Evolutionary conservation across 805 yeast genomes (phyloP).

Genomic region (Blastobotrys mokoenaii): DNA sequence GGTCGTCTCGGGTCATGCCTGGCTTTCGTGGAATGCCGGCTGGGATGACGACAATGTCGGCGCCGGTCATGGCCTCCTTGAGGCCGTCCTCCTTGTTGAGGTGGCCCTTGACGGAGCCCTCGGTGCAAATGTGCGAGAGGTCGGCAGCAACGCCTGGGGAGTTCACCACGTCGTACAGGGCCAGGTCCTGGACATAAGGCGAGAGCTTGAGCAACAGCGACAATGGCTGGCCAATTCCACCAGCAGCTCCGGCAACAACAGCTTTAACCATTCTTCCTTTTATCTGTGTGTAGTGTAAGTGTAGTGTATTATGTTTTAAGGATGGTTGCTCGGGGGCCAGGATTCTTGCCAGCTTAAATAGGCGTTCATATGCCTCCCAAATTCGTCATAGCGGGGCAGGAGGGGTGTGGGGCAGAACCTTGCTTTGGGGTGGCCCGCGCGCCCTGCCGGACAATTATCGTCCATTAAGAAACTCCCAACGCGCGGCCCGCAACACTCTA

Average conservation of each 20-base stretch:
- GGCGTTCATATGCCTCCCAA: too few relatives aligned
- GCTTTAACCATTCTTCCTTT: constrained; percentile 29
- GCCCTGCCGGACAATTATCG: too few relatives aligned
- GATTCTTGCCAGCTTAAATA: too few relatives aligned
- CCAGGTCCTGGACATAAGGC: constrained; percentile 52
- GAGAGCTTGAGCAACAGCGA: constrained; percentile 71
- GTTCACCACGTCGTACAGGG: constrained; percentile 78
- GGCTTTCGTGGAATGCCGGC: constrained; percentile 94
- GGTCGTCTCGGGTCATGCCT: constrained; percentile 89
- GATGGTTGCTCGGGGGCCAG: too few relatives aligned
- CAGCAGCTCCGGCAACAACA: constrained; percentile 78
- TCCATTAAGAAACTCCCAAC: too few relatives aligned
- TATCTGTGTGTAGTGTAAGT: background rate
- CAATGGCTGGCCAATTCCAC: constrained; percentile 91
- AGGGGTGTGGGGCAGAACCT: too few relatives aligned
- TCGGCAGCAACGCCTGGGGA: constrained; percentile 86
- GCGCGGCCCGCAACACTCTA: too few relatives aligned
- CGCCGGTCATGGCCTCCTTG: constrained; percentile 59
- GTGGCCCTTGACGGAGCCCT: constrained; percentile 49
- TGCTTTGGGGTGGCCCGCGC: too few relatives aligned
- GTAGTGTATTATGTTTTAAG: background rate
- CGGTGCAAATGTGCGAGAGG: constrained; percentile 72
- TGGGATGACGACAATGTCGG: constrained; percentile 83
- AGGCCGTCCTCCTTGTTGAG: constrained; percentile 60
- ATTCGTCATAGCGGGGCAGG: too few relatives aligned